Percentiles rank a stretch among this genome's conserved stretches.
These are phyloP conservation scores for Clonostachys rhizophaga DNA, from an alignment of 2,329 filamentous ascomycete species.

Conservation along the genomic window DNA sequence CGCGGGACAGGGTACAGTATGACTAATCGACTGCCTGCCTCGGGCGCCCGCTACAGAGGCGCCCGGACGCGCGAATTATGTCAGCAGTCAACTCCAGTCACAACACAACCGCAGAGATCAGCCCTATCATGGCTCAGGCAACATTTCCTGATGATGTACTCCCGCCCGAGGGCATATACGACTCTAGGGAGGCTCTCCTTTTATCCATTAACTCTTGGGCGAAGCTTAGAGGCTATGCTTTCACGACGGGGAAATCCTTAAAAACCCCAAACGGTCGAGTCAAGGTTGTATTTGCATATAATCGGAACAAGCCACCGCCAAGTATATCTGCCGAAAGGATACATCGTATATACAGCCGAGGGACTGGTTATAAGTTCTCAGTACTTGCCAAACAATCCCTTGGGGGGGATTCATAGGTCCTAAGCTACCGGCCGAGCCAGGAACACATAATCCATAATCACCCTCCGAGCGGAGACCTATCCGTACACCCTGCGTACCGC, in stretches of 20 bases:
- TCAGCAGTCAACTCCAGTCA: neutral
- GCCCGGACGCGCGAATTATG: neutral
- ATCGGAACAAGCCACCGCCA: neutral
- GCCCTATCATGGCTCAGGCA: neutral
- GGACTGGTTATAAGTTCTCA: slow-evolving; percentile 2
- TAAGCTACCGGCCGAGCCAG: neutral
- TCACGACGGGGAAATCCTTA: slow-evolving; percentile 6
- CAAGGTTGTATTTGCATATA: slow-evolving; percentile 5
- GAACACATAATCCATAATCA: slow-evolving; percentile 1
- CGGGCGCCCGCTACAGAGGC: neutral
- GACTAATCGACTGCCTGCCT: no score
- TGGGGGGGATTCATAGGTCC: neutral
- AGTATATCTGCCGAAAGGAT: neutral
- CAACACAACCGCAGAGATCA: neutral
- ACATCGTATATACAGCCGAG: neutral
- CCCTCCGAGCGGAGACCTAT: slow-evolving; percentile 3
- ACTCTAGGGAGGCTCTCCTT: slow-evolving; percentile 4
- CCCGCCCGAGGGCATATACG: slow-evolving; percentile 3
- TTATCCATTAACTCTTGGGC: slow-evolving; percentile 6
- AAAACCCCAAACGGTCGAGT: slow-evolving; percentile 5
- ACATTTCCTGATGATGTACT: slow-evolving; percentile 5
- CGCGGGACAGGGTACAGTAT: no score
- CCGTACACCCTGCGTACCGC: neutral
- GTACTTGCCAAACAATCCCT: slow-evolving; percentile 2
- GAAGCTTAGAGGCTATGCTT: slow-evolving; percentile 6